Evolutionary conservation across 2,329 filamentous ascomycete species (phyloP), one percentile per base, ranked within the genome.

Genomic region (Epichloe typhina): DNA sequence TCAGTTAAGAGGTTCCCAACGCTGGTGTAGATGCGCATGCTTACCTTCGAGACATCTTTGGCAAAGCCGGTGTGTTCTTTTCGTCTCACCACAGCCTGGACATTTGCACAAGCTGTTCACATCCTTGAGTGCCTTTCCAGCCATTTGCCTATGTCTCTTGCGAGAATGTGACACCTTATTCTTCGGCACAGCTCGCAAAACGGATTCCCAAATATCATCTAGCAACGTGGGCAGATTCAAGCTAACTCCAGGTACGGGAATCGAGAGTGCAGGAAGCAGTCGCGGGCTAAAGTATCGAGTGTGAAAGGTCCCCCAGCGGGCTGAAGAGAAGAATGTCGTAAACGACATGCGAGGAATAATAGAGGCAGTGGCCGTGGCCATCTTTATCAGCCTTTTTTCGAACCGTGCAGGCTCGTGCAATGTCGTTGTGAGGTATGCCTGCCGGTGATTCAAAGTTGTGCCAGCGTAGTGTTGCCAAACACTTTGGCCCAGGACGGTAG

Each of bases 151-250:
- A 64, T 89, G 84, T 59, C 93, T 80, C 76, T 89, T 95, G 74
- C 93, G 95, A 74, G 88, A 88, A 68, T 98, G 88, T 41, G 91
- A 96, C 36, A 89, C 94, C 79, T 97, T 98, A 74, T 95, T 97
- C 78, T 98, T 98, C 5, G 93, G 93, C 15, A 97, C 93, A 1
- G 93, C 93, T 57, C 83, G 83, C 58, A 98, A 75, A 44, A 98
- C 79, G 5, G 87, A 89, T 59, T 96, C 91, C 91, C 91, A 97
- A 61, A 98, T 82, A 55, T 86, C 86, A 51, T 80, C 82, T 21
- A 95, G 70, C n/a, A 89, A 64, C 47, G 72, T 79, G 8, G 73
- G 74, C 11, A 78, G 61, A 51, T 69, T 70, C 52, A 75, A 63
- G 57, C 81, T 75, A 56, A 87, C 72, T 39, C 77, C 72, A 23